Percentiles rank a stretch among this genome's conserved stretches.
Conservation (phyloP, 2,329 filamentous ascomycete genomes). For the Cladosporium sp. region DNA sequence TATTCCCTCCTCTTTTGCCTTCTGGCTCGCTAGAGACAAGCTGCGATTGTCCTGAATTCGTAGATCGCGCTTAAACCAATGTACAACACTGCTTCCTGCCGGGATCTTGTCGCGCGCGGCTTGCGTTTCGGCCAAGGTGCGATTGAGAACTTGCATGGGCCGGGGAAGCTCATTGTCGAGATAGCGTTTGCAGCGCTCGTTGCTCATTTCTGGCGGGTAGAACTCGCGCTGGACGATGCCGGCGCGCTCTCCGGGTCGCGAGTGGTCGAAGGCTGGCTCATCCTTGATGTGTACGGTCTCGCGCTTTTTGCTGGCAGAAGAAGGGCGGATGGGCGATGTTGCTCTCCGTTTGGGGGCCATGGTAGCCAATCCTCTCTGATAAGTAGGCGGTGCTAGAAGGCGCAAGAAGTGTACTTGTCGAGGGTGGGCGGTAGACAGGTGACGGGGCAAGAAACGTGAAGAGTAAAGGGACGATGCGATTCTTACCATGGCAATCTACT, state of each 20-base stretch:
- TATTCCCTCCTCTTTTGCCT: constrained; percentile 66
- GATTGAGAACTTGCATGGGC: constrained; percentile 68
- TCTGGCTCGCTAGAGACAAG: constrained; percentile 64
- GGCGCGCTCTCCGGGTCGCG: constrained; percentile 38
- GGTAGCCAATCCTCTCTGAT: background rate
- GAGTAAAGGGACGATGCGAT: background rate
- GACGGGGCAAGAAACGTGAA: background rate
- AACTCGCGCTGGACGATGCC: constrained; percentile 59
- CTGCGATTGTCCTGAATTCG: constrained; percentile 72
- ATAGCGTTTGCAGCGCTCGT: constrained; percentile 73
- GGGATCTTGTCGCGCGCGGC: constrained; percentile 53
- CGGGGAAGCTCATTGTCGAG: constrained; percentile 66
- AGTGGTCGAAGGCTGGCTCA: constrained; percentile 32
- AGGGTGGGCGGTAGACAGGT: background rate
- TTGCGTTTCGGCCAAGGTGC: constrained; percentile 62
- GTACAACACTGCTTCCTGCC: constrained; percentile 66
- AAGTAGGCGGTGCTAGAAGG: background rate
- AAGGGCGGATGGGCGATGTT: constrained; percentile 33
- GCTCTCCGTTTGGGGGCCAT: constrained; percentile 35
- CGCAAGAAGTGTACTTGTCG: background rate
- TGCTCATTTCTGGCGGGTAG: constrained; percentile 86
- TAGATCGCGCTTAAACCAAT: constrained; percentile 90
- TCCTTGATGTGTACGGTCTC: constrained; percentile 11
- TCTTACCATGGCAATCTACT: constrained; percentile 15
- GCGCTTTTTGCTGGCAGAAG: constrained; percentile 27